Evolutionary conservation across 2,329 filamentous ascomycete genomes (phyloP), one percentile per base, ranked within the genome.

Genomic region (Lasiodiplodia gonubiensis): DNA sequence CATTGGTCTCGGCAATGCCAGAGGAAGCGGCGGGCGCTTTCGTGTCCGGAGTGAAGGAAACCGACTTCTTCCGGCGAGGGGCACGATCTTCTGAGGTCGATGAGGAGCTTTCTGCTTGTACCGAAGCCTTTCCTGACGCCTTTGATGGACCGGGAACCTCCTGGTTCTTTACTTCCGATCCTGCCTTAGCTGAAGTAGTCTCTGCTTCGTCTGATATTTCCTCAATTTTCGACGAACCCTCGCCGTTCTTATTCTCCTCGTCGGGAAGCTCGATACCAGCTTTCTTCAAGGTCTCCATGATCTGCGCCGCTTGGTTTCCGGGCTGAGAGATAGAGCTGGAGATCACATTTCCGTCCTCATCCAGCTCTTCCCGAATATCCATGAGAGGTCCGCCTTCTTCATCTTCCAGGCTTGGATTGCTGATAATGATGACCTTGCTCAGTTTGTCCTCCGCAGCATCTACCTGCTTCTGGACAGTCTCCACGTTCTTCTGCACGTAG

Each of bases 281-380:
- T 77, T 94, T 94, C 73, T 90, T 84, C 67, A 97, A 80, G 0
- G 89, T 87, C 61, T 94, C 89, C 18, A 91, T 77, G 4, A 97
- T 82, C 71, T 91, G 86, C 10, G 88, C 83, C 21, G 91, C 86
- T 16, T 86, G 82, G 64, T 90, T 87, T 7, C 89, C 90, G 0
- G 93, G 90, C n/a, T 80, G 78, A 3, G 75, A 76, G 27, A 83
- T 71, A 1, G 75, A 79, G 70, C 80, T 80, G 2, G 81, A 91
- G 60, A 97, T 79, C 4, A 98, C 86, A 74, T 97, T 95, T 67
- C 90, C 95, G 12, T 97, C 88, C 10, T 97, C 94, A 74, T 98
- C 95, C 27, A 98, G 83, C 80, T 97, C 89, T 79, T 99, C 95
- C 66, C 93, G 84, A 71, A 99, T 98, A 73, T 98, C 95, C 37